A percentile compares a stretch with the other conserved stretches of the same genome.
Evolutionary conservation across 2,329 filamentous ascomycete species (phyloP).

Genomic region (Paraconiothyrium brasiliense): DNA sequence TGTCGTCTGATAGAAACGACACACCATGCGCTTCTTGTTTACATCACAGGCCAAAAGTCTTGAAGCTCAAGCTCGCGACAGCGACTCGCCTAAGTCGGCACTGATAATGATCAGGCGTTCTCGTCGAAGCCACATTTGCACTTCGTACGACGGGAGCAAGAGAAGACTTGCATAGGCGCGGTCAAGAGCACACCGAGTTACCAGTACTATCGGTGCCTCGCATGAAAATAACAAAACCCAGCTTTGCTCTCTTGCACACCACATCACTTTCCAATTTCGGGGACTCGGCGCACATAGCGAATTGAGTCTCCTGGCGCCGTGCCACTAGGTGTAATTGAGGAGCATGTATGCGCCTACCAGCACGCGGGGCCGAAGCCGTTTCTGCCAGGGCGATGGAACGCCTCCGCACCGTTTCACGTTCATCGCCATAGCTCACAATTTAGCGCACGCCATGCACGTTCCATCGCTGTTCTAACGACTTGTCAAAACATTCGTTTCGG

Average conservation of each 20-base stretch:
- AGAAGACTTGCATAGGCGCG: neutral
- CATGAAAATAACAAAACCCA: neutral
- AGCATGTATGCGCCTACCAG: conserved; percentile 1
- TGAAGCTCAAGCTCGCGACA: neutral
- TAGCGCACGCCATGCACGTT: neutral
- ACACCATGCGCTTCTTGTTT: conserved; percentile 1
- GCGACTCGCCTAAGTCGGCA: neutral
- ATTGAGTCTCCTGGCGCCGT: conserved; percentile 3
- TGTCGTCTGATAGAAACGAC: conserved; percentile 1
- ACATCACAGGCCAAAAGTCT: neutral
- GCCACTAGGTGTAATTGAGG: neutral
- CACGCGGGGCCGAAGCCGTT: neutral
- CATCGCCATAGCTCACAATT: neutral
- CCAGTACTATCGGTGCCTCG: neutral
- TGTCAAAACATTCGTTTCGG: neutral
- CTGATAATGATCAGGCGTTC: neutral
- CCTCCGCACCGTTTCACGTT: conserved; percentile 7
- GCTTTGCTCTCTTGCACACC: neutral
- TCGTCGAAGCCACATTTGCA: neutral
- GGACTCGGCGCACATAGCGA: neutral
- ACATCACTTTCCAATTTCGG: neutral
- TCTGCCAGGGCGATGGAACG: neutral
- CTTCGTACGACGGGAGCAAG: neutral
- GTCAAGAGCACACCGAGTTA: neutral
- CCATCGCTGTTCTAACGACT: neutral